phyloP scores from a whole-genome alignment of 305 asterid species.

The Coffea humblotiana region DNA sequence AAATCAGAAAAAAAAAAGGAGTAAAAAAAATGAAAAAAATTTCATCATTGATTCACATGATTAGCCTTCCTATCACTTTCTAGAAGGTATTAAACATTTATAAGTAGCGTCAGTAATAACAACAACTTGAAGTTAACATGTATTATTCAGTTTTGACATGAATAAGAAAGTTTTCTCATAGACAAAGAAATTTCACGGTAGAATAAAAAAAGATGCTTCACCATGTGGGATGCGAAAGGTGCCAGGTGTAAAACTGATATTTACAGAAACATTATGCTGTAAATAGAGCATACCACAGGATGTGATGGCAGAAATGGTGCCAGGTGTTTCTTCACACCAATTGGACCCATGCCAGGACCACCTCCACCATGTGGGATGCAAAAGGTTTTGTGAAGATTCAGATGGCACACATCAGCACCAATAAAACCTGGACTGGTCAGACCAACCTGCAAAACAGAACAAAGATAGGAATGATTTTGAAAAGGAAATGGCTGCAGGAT shows the following conservation, averaged over 20 bases:
- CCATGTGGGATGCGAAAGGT: not conserved
- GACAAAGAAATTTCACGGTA: not conserved
- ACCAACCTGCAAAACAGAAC: slow-evolving; percentile 64
- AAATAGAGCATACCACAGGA: slow-evolving; percentile 53
- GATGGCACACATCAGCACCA: slow-evolving; percentile 98
- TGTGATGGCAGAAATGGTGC: slow-evolving; percentile 89
- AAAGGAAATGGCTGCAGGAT: not conserved
- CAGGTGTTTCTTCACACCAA: slow-evolving; percentile 94
- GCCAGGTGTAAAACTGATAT: not conserved
- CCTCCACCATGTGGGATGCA: slow-evolving; percentile 99
- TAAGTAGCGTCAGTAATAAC: not conserved
- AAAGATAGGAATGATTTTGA: not conserved
- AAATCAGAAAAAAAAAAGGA: not conserved
- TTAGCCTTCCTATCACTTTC: not conserved
- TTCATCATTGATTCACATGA: not conserved
- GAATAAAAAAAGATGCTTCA: not conserved
- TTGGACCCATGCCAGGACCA: slow-evolving; percentile 99
- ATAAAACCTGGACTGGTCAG: slow-evolving; percentile 94
- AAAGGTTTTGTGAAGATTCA: slow-evolving; percentile 93
- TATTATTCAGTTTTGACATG: not conserved
- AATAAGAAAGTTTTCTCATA: not conserved
- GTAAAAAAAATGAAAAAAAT: not conserved
- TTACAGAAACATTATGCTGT: not conserved
- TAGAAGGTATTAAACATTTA: not conserved
- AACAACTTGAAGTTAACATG: slow-evolving; percentile 5